phyloP scores from a whole-genome alignment of 805 yeast species.

The Debaryomyces tyrocola region DNA sequence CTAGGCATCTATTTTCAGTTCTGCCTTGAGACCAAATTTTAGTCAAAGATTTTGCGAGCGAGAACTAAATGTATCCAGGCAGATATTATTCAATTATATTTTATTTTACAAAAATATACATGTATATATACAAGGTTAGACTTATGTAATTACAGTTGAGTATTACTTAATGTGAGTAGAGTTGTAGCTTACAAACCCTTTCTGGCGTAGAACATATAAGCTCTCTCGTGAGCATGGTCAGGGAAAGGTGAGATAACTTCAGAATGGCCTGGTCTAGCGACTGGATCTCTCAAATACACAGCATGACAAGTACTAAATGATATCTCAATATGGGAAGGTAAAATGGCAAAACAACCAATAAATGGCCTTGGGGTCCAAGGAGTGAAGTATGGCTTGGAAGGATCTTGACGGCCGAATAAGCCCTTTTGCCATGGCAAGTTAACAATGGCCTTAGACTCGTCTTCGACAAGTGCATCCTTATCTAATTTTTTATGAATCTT shows the following conservation, averaged over 20 bases:
- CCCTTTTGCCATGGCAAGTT: constrained; percentile 78
- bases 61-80: not conserved
- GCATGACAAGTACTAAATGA: constrained; percentile 94
- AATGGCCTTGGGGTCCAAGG: constrained; percentile 97
- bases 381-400: constrained; percentile 81
- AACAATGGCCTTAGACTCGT: constrained; percentile 50
- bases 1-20: constrained; percentile 26
- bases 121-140: constrained; percentile 9
- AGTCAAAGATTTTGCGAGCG: not conserved
- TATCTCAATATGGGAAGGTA: constrained; percentile 89
- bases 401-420: constrained; percentile 77
- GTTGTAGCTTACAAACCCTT: constrained; percentile 48
- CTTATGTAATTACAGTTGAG: constrained; percentile 2
- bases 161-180: constrained; percentile 3
- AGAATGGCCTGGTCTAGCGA: constrained; percentile 94
- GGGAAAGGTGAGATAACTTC: constrained; percentile 93
- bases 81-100: not conserved
- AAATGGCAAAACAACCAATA: constrained; percentile 85
- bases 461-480: constrained; percentile 47
- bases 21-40: not conserved
- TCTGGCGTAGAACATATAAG: constrained; percentile 90
- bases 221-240: constrained; percentile 81
- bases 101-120: constrained; percentile 2
- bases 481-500: constrained; percentile 38
- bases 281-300: constrained; percentile 94